Conservation (phyloP, 371 early-diverging fungal species). For the Nematocida parisii region DNA sequence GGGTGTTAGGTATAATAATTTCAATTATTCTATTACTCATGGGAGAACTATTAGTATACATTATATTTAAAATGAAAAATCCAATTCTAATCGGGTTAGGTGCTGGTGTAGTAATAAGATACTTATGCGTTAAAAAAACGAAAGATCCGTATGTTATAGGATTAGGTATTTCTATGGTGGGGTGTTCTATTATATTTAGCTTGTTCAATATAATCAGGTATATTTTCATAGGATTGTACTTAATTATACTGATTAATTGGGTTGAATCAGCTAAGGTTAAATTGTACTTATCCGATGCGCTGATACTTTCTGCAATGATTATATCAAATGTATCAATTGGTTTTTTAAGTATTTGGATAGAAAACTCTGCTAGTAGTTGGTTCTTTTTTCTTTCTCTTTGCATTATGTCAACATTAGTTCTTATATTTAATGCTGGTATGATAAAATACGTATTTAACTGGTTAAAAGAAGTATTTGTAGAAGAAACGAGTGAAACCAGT, state of each 20-base stretch:
- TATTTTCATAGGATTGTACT: not conserved
- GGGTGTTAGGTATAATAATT: too few relatives aligned
- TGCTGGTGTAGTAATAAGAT: not conserved
- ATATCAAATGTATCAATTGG: not conserved
- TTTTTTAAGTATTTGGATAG: not conserved
- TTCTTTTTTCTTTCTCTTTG: not conserved
- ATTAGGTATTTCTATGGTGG: not conserved
- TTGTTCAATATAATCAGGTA: not conserved
- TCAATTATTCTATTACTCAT: too few relatives aligned
- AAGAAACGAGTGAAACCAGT: not conserved
- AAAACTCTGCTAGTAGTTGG: not conserved
- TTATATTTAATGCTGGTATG: constrained; percentile 11
- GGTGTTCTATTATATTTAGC: not conserved
- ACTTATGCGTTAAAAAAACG: not conserved
- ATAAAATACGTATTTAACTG: not conserved
- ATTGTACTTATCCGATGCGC: not conserved
- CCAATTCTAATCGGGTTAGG: not conserved
- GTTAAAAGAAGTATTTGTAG: constrained; percentile 7
- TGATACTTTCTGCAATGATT: not conserved
- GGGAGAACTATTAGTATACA: not conserved
- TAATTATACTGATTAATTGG: not conserved
- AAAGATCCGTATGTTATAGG: not conserved
- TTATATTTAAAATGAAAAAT: not conserved
- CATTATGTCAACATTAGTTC: not conserved
- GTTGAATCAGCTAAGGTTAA: not conserved